Evolutionary conservation across 1,284 basidiomycete genomes (phyloP).

Genomic region (Puccinia brachypodii): DNA sequence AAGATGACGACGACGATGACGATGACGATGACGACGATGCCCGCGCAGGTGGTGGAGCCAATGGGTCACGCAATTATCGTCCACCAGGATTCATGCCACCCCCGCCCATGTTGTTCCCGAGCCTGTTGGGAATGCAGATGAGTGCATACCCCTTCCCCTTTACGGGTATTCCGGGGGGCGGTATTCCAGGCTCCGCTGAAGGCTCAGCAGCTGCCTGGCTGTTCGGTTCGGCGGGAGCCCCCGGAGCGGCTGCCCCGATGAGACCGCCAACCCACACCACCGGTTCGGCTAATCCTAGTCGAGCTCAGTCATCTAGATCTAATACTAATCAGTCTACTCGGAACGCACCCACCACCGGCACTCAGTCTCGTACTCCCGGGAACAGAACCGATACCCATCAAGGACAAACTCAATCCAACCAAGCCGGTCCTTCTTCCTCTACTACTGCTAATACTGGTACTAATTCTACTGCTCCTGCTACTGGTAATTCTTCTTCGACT

Average conservation of each 20-base stretch:
- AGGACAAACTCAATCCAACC: not conserved
- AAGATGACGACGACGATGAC: not conserved
- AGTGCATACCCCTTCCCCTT: not conserved
- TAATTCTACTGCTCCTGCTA: not conserved
- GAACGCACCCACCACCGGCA: not conserved
- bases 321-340: not conserved
- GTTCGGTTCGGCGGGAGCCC: not conserved
- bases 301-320: not conserved
- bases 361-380: not conserved
- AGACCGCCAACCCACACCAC: not conserved
- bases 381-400: not conserved
- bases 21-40: conserved; percentile 16
- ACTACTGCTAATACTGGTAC: not conserved
- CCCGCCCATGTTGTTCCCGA: conserved; percentile 2
- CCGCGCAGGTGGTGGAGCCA: not conserved
- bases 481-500: not conserved
- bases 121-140: conserved; percentile 14
- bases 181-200: not conserved
- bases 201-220: conserved; percentile 7
- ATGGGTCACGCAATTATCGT: not conserved
- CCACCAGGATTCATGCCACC: conserved; percentile 5
- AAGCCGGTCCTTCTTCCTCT: not conserved
- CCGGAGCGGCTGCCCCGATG: not conserved
- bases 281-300: not conserved
- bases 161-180: not conserved